phyloP scores from a whole-genome alignment of 768 basidiomycete species.

The Mycena capillaripes region DNA sequence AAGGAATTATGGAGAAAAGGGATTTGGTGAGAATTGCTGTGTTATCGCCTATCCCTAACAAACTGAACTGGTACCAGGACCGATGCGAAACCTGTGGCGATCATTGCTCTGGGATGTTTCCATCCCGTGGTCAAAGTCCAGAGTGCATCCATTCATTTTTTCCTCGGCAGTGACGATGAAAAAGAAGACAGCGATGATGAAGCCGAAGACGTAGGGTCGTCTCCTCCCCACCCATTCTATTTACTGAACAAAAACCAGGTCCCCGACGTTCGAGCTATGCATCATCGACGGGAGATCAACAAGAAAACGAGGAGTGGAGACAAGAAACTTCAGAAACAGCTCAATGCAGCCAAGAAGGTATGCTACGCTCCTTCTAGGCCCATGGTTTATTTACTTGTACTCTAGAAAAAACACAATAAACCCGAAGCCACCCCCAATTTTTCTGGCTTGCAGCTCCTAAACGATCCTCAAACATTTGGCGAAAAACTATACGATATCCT shows the following conservation, averaged over 20 bases:
- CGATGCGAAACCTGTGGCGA: slow-evolving; percentile 93
- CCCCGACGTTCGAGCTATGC: slow-evolving; percentile 78
- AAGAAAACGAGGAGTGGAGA: slow-evolving; percentile 91
- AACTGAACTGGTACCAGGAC: slow-evolving; percentile 63
- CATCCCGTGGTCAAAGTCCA: slow-evolving; percentile 96
- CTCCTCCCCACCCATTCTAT: slow-evolving; percentile 1
- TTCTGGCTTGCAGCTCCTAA: slow-evolving; percentile 90
- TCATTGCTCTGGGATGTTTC: slow-evolving; percentile 91
- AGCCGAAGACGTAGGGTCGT: slow-evolving; percentile 63
- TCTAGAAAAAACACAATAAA: slow-evolving; percentile 53
- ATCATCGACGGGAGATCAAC: slow-evolving; percentile 92
- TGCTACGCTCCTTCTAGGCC: slow-evolving; percentile 18
- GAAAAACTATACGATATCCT: slow-evolving; percentile 93
- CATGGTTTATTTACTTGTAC: slow-evolving; percentile 8
- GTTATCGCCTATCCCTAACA: background rate
- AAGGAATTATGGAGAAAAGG: slow-evolving; percentile 96
- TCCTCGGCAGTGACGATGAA: slow-evolving; percentile 90
- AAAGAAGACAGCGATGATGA: slow-evolving; percentile 82
- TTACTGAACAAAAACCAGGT: slow-evolving; percentile 53
- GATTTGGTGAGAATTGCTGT: slow-evolving; percentile 70
- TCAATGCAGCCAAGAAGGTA: slow-evolving; percentile 85
- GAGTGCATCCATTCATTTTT: slow-evolving; percentile 94
- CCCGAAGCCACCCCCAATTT: slow-evolving; percentile 73
- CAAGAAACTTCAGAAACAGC: slow-evolving; percentile 80
- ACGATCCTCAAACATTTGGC: slow-evolving; percentile 95